A percentile compares a stretch with the other conserved stretches of the same genome.
These are phyloP conservation scores for Penicilliopsis zonata DNA, from an alignment of 495 filamentous ascomycete species.

Conservation along the genomic window DNA sequence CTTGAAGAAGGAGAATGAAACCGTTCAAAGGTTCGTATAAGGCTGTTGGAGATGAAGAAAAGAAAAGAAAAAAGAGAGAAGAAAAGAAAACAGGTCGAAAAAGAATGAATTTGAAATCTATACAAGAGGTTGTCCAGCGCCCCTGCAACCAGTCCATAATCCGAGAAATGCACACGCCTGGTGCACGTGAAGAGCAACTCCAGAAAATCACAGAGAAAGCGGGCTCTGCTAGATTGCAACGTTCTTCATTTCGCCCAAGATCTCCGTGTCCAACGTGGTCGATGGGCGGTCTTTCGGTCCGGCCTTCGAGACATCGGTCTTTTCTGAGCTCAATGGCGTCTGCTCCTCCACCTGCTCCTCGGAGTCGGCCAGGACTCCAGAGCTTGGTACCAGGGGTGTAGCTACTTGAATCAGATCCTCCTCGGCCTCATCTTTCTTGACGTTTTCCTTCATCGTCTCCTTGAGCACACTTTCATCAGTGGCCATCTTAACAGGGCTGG, in stretches of 20 bases:
- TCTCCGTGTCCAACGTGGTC: slow-evolving; percentile 22
- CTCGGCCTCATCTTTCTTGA: slow-evolving; percentile 15
- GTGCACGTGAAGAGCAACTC: slow-evolving; percentile 12
- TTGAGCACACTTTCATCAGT: slow-evolving; percentile 23
- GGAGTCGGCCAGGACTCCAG: slow-evolving; percentile 22
- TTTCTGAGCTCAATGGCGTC: too few species aligned
- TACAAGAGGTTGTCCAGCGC: slow-evolving; percentile 11
- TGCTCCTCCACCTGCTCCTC: slow-evolving; percentile 16
- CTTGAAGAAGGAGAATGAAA: not conserved
- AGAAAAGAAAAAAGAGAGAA: too few species aligned
- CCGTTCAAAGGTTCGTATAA: slow-evolving; percentile 2
- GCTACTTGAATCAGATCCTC: slow-evolving; percentile 35
- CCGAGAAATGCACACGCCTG: slow-evolving; percentile 13
- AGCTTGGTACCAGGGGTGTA: slow-evolving; percentile 28
- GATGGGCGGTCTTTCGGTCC: slow-evolving; percentile 17
- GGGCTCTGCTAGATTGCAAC: slow-evolving; percentile 34
- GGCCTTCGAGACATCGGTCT: slow-evolving; percentile 12
- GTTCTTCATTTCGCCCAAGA: slow-evolving; percentile 44
- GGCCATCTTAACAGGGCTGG: slow-evolving; percentile 19
- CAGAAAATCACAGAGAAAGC: slow-evolving; percentile 4
- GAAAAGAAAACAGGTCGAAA: slow-evolving; percentile 7
- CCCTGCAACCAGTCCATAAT: slow-evolving; percentile 12
- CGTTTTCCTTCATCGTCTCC: slow-evolving; percentile 16
- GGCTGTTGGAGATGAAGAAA: too few species aligned
- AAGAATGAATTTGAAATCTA: slow-evolving; percentile 11